These are phyloP conservation scores for Sphagnum contortum DNA, from an alignment of 225 moss, liverwort and hornwort species.

Conservation along the genomic window DNA sequence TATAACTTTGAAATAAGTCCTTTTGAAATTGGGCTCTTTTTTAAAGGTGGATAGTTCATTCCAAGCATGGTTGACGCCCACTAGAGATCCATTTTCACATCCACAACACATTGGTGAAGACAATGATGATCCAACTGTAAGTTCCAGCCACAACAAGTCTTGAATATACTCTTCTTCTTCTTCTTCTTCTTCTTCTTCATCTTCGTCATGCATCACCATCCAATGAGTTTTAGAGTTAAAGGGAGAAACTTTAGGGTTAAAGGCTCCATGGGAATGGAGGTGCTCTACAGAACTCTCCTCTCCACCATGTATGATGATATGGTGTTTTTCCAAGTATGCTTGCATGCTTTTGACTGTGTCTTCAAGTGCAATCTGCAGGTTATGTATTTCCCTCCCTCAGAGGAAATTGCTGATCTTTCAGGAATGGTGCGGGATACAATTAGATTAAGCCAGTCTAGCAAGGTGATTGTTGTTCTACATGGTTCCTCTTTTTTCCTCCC, in stretches of 20 bases:
- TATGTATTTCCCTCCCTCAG: conserved; percentile 41
- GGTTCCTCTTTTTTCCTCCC: not conserved
- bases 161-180: not conserved
- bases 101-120: conserved; percentile 36
- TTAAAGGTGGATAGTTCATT: conserved; percentile 38
- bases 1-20: too few relatives aligned
- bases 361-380: conserved; percentile 16
- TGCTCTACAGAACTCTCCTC: not conserved
- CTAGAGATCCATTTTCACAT: conserved; percentile 47
- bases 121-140: conserved; percentile 44
- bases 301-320: not conserved
- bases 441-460: conserved; percentile 24
- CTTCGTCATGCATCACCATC: not conserved
- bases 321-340: not conserved
- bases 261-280: not conserved
- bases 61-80: conserved; percentile 55
- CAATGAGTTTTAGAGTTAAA: too few relatives aligned
- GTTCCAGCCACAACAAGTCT: not conserved
- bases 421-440: conserved; percentile 59
- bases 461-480: conserved; percentile 12
- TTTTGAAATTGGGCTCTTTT: not conserved
- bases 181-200: not conserved
- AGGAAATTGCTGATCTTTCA: conserved; percentile 45
- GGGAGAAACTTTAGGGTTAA: too few relatives aligned
- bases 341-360: too few relatives aligned